These are phyloP conservation scores for Lentinula raphanica DNA, from an alignment of 768 basidiomycete species.

Conservation along the genomic window DNA sequence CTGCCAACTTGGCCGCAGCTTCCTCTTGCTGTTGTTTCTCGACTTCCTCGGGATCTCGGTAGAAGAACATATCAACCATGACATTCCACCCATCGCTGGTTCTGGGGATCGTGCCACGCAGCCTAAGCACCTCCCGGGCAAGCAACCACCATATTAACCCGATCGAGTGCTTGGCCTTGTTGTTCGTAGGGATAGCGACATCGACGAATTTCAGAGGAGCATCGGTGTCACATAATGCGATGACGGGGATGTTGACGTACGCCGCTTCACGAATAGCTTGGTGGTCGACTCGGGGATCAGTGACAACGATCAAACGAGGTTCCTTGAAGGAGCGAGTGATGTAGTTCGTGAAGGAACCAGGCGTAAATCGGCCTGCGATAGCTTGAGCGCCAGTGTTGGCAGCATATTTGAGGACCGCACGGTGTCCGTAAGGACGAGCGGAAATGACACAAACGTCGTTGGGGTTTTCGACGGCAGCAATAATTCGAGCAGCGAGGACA, in stretches of 20 bases:
- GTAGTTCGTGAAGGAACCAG: constrained; percentile 99
- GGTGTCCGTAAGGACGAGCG: constrained; percentile 97
- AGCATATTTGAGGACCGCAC: constrained; percentile 97
- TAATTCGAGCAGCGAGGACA: constrained; percentile 94
- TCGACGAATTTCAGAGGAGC: constrained; percentile 97
- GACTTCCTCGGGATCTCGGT: constrained; percentile 98
- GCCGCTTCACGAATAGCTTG: constrained; percentile 99
- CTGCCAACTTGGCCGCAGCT: constrained; percentile 77
- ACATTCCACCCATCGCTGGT: constrained; percentile 93
- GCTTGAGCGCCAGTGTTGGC: constrained; percentile 98
- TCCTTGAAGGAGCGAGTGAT: constrained; percentile 99
- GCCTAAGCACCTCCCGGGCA: constrained; percentile 92
- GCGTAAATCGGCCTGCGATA: constrained; percentile 98
- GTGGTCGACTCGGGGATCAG: constrained; percentile 99
- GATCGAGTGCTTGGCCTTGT: constrained; percentile 96
- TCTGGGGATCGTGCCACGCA: constrained; percentile 90
- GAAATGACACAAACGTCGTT: constrained; percentile 98
- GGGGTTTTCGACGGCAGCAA: constrained; percentile 97
- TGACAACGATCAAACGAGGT: constrained; percentile 96
- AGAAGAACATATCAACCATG: constrained; percentile 99
- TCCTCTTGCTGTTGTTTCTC: constrained; percentile 97
- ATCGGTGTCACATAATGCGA: constrained; percentile 98
- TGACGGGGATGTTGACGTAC: constrained; percentile 99
- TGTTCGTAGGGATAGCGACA: constrained; percentile 97
- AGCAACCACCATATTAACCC: constrained; percentile 98